A percentile compares a stretch with the other conserved stretches of the same genome.
These are phyloP conservation scores for Fusarium falciforme DNA, from an alignment of 2,329 filamentous ascomycete genomes.

Conservation along the genomic window DNA sequence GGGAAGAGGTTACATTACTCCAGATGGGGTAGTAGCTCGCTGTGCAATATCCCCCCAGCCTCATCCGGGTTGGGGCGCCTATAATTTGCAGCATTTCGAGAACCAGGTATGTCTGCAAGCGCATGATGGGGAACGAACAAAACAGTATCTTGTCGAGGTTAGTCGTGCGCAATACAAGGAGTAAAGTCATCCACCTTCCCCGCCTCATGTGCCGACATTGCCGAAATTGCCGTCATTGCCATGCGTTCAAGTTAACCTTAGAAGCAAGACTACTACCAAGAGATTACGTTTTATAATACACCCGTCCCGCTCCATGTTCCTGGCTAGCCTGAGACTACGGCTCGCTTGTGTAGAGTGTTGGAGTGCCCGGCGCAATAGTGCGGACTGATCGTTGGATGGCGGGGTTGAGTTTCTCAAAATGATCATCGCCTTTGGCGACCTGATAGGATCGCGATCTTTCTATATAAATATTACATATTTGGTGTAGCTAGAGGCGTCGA, in stretches of 20 bases:
- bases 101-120: background rate
- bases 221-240: background rate
- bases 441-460: too few species aligned
- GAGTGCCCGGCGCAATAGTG: too few species aligned
- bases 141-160: background rate
- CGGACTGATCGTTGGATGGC: too few species aligned
- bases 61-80: background rate
- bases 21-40: background rate
- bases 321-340: background rate
- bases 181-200: background rate
- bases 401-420: too few species aligned
- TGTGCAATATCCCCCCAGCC: background rate
- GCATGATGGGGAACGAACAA: background rate
- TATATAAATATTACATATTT: too few species aligned
- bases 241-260: background rate
- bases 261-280: background rate
- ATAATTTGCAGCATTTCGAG: background rate
- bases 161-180: background rate
- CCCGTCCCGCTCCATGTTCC: background rate
- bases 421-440: too few species aligned
- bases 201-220: background rate
- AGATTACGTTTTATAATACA: background rate
- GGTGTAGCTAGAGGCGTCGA: too few species aligned
- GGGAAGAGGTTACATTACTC: background rate
- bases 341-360: background rate